Base-by-base conservation (phyloP, 163 green algal species). In the Scenedesmus sp. region DNA sequence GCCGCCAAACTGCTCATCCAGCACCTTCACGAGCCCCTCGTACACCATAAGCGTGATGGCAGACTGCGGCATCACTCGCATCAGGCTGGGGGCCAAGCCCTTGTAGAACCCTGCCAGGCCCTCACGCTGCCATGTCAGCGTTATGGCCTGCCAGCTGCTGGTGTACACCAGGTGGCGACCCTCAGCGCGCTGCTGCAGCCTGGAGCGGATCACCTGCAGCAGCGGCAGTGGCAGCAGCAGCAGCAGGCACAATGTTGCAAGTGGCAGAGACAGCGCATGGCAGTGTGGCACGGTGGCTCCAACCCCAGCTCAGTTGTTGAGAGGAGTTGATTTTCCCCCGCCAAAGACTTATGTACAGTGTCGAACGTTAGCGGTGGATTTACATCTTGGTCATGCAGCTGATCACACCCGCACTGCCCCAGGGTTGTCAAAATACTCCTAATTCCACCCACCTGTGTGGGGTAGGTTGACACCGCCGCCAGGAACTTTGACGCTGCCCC, bases 41-140 rank as follows among this genome's bases (percentile, higher is more conserved):
- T 99, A 99, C 16, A 99, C 97, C 40, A 98, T 85, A 26, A 99
- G 97, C 2, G 98, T 99, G 65, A 99, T 88, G 5, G 97, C 98
- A 15, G 94, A 96, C 86, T 98, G 95, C 0, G 98, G 98, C 96
- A 99, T 97, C 3, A 99, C 97, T 0, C 98, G 90, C 90, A 99
- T 88, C 85, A 99, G 90, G 84, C 98, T 98, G 70, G 98, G 98
- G 3, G 95, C 93, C 61, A 99, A 76, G 5, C 97, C 97, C 86
- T 97, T 97, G 95, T 99, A 99, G 68, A 99, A 95, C 42, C 97
- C 97, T 30, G 51, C 42, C 44, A 97, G 5, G 10, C 97, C 97
- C 92, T 98, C 97, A 30, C 96, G 94, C 84, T 89, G 85, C 92
- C 95, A 90, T 1, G 93, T 98, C 53, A 96, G 81, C n/a, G 49